Conservation (phyloP, 768 basidiomycete species). For the Russula ochroleuca region DNA sequence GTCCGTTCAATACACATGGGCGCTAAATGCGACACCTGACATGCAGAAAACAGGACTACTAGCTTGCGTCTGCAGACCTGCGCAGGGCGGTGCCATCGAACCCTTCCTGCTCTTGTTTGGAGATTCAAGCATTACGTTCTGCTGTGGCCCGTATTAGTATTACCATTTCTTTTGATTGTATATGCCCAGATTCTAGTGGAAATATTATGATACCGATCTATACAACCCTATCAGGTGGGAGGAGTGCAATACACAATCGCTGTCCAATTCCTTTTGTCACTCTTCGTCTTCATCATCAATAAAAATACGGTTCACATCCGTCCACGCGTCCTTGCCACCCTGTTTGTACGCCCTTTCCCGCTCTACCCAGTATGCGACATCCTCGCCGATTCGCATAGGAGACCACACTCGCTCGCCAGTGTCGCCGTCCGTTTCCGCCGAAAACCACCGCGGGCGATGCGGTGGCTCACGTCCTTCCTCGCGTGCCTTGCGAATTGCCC, state of each 20-base stretch:
- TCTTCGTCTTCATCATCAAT: conserved; percentile 50
- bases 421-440: conserved; percentile 75
- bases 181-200: background rate
- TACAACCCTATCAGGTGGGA: background rate
- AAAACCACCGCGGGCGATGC: conserved; percentile 87
- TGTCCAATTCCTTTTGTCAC: conserved; percentile 40
- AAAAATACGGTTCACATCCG: conserved; percentile 76
- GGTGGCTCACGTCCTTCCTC: conserved; percentile 69
- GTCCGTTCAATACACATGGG: conserved; percentile 28
- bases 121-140: conserved; percentile 17
- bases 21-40: background rate
- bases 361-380: conserved; percentile 81
- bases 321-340: conserved; percentile 48
- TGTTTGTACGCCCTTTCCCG: conserved; percentile 58
- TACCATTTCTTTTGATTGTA: background rate
- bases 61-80: conserved; percentile 34
- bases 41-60: conserved; percentile 19
- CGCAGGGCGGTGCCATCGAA: conserved; percentile 30
- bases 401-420: conserved; percentile 87
- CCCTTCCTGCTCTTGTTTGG: conserved; percentile 27
- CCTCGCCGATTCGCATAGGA: conserved; percentile 50
- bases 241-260: conserved; percentile 33
- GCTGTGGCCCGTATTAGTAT: background rate
- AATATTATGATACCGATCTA: conserved; percentile 7
- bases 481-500: conserved; percentile 59